Base-by-base conservation (phyloP, 1,284 basidiomycete species). In the Clitocybe nebularis region DNA sequence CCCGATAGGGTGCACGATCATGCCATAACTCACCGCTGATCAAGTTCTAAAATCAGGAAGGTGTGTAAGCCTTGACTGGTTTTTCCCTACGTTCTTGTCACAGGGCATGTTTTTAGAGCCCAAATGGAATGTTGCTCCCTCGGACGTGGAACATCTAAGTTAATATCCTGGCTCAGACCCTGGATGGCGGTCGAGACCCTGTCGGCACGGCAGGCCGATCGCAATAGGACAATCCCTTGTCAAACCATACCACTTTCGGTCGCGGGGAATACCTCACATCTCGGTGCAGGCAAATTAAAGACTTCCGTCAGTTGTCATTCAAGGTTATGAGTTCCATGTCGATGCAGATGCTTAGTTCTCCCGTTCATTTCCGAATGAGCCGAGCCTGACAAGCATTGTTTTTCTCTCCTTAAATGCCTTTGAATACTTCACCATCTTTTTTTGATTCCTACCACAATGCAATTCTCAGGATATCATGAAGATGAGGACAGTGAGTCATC, bases 291-390 rank as follows among this genome's bases (percentile, higher is more conserved):
- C 43, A 39, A 43, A 46, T 44, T 23, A 23, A 23, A 23, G 35
- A 39, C 32, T 43, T 43, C 43, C 42, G 33, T 40, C 42, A 43
- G 30, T 45, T 39, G 47, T 46, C 34, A 43, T 26, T 33, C 32
- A 16, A 32, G 39, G 36, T 51, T 44, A 45, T 50, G 39, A 50
- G 34, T 48, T 41, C 39, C 44, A 46, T 51, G 47, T 30, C 41
- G 25, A 35, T 32, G 14, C 36, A 30, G 41, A 45, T n/a, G n/a
- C n/a, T n/a, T n/a, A n/a, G n/a, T 49, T 53, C 50, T 49, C 47
- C 44, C 50, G 48, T 53, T 53, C 50, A 53, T 51, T 51, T 49
- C 47, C 43, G 45, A 22, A 36, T 51, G 51, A 51, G 50, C 52
- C 52, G 52, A 53, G 34, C 39, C 41, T 30, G 45, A 41, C 45